Conservation (phyloP, 768 basidiomycete genomes). For the Mycena crocata region DNA sequence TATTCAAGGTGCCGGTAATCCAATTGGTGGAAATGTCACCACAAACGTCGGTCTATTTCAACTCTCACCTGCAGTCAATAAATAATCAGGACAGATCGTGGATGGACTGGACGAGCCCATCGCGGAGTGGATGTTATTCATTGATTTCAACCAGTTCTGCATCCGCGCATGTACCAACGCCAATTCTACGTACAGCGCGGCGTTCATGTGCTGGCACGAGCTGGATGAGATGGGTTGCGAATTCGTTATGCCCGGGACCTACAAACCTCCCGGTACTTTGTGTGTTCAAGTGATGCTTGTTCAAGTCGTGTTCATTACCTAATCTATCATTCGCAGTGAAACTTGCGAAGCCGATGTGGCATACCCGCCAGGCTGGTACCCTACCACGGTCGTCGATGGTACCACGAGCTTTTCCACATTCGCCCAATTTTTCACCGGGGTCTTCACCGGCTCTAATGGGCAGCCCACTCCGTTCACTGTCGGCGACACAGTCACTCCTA, state of each 20-base stretch:
- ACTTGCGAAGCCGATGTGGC: slow-evolving; percentile 58
- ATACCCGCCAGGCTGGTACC: slow-evolving; percentile 61
- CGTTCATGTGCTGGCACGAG: slow-evolving; percentile 17
- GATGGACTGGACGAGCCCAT: slow-evolving; percentile 49
- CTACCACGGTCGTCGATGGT: slow-evolving; percentile 51
- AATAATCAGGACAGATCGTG: no score
- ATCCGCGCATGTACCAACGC: slow-evolving; percentile 56
- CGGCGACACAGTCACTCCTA: slow-evolving; percentile 53
- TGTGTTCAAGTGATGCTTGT: slow-evolving; percentile 34
- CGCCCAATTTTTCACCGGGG: slow-evolving; percentile 56
- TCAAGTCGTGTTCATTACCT: neutral
- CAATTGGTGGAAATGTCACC: slow-evolving; percentile 59
- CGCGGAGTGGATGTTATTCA: slow-evolving; percentile 58
- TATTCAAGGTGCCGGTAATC: no score
- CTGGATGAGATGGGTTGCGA: slow-evolving; percentile 52
- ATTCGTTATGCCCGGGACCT: slow-evolving; percentile 61
- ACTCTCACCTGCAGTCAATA: no score
- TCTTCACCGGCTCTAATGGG: slow-evolving; percentile 41
- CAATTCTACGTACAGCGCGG: slow-evolving; percentile 39
- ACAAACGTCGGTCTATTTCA: no score
- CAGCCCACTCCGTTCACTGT: slow-evolving; percentile 46
- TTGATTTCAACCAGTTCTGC: slow-evolving; percentile 53
- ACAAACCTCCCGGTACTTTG: slow-evolving; percentile 56
- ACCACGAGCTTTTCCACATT: slow-evolving; percentile 56
- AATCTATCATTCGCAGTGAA: slow-evolving; percentile 40